These are phyloP conservation scores for Aspergillus hortae DNA, from an alignment of 2,329 filamentous ascomycete species.

Conservation along the genomic window DNA sequence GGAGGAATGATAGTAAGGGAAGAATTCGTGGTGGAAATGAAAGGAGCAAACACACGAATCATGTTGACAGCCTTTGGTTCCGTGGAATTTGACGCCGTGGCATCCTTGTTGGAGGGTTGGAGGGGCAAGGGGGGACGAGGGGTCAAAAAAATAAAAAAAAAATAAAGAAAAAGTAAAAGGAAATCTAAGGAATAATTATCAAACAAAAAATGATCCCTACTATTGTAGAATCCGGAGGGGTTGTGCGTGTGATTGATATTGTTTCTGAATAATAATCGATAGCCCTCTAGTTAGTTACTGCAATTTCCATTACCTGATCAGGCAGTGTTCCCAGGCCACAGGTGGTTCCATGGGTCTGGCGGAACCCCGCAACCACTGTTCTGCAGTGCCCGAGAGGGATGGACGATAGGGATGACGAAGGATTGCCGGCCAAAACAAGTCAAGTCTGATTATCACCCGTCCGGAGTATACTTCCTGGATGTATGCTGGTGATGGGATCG, in stretches of 20 bases:
- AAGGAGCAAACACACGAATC: constrained; percentile 19
- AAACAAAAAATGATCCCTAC: too few relatives aligned
- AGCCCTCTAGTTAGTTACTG: background rate
- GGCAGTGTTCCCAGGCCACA: background rate
- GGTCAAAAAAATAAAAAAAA: constrained; percentile 7
- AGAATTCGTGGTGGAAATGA: constrained; percentile 21
- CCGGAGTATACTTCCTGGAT: background rate
- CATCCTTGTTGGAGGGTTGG: constrained; percentile 23
- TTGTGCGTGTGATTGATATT: constrained; percentile 7
- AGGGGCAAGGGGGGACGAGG: constrained; percentile 21
- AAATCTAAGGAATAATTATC: background rate
- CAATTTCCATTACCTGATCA: constrained; percentile 1
- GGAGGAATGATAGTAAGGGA: constrained; percentile 10
- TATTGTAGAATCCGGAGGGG: background rate
- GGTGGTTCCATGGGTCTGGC: background rate
- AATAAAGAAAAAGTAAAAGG: constrained; percentile 4
- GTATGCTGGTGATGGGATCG: background rate
- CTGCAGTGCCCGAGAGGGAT: constrained; percentile 18
- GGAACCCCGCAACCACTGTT: constrained; percentile 21
- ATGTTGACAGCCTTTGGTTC: constrained; percentile 8
- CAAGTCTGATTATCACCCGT: background rate
- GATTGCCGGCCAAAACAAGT: constrained; percentile 1
- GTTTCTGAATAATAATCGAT: background rate
- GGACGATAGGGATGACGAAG: constrained; percentile 8
- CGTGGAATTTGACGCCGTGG: constrained; percentile 17